phyloP scores from a whole-genome alignment of 371 early-diverging fungal species.

The Synchytrium microbalum region DNA sequence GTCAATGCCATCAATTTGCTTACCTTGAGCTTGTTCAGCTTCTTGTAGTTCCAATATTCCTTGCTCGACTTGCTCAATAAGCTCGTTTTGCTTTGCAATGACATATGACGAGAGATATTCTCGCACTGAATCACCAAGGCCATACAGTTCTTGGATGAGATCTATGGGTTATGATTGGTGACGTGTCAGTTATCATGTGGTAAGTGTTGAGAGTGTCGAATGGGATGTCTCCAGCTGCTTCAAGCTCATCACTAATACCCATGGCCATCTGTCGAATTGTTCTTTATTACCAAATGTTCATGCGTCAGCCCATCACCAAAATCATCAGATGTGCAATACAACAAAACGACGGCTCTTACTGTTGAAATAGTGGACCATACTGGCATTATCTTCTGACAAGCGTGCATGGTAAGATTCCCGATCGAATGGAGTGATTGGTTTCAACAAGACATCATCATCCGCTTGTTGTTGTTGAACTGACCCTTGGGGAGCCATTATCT shows the following conservation, averaged over 20 bases:
- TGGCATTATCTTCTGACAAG: not conserved
- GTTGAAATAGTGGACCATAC: not conserved
- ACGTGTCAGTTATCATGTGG: no score
- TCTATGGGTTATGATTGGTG: no score
- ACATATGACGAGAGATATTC: not conserved
- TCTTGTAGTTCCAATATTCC: not conserved
- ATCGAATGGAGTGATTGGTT: not conserved
- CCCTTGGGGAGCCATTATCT: not conserved
- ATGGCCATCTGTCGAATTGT: no score
- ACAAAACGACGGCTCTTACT: not conserved
- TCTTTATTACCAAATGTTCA: not conserved
- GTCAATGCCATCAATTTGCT: not conserved
- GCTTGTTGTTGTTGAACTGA: not conserved
- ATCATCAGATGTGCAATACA: no score
- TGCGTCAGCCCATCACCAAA: not conserved
- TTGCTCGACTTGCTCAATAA: not conserved
- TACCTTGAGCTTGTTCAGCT: not conserved
- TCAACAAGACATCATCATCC: not conserved
- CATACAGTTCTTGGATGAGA: not conserved
- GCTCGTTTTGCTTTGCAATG: not conserved
- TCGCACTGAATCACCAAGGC: not conserved
- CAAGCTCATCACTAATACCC: no score
- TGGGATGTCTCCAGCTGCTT: no score
- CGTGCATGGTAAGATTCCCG: not conserved
- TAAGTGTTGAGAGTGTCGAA: no score